Evolutionary conservation across 108 stramenopile genomes (phyloP).

Genomic region (Nannochloropsis salina): DNA sequence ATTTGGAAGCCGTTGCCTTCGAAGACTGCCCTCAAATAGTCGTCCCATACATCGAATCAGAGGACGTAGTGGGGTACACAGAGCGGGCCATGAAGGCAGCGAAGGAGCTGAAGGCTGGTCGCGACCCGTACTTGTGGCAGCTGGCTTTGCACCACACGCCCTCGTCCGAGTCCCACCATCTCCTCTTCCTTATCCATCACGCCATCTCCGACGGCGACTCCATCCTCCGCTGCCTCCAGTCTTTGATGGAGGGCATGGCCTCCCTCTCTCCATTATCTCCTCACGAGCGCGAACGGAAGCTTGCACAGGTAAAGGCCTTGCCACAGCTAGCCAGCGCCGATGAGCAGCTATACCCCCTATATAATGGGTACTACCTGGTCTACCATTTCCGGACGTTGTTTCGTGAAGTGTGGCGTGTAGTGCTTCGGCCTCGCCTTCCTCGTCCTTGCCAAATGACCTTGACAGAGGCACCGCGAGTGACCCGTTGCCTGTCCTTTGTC

Average conservation of each 20-base stretch:
- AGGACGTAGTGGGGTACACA: conserved; percentile 19
- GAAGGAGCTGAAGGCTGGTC: not conserved
- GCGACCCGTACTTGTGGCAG: conserved; percentile 12
- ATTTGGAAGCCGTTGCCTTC: not conserved
- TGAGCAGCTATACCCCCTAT: not conserved
- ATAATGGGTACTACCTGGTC: not conserved
- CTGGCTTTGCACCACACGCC: conserved; percentile 3
- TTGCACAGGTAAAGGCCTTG: not conserved
- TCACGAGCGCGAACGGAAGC: conserved; percentile 19
- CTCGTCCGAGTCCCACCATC: not conserved
- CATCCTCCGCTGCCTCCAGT: not conserved
- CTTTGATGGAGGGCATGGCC: not conserved
- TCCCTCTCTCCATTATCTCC: not conserved
- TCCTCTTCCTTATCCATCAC: not conserved
- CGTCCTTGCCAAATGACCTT: not conserved
- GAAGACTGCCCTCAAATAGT: not conserved
- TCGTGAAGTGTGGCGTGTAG: not conserved
- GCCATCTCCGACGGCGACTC: conserved; percentile 14
- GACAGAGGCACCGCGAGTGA: not conserved
- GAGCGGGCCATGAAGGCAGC: not conserved
- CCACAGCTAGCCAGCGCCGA: not conserved
- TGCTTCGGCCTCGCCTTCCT: not conserved
- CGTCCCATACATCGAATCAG: not conserved
- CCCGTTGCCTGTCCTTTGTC: not conserved
- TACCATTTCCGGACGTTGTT: conserved; percentile 12